Percentiles rank a stretch among this genome's conserved stretches.
These are phyloP conservation scores for Nakaseomyces delphensis DNA, from an alignment of 1,139 yeast genomes.

Conservation along the genomic window DNA sequence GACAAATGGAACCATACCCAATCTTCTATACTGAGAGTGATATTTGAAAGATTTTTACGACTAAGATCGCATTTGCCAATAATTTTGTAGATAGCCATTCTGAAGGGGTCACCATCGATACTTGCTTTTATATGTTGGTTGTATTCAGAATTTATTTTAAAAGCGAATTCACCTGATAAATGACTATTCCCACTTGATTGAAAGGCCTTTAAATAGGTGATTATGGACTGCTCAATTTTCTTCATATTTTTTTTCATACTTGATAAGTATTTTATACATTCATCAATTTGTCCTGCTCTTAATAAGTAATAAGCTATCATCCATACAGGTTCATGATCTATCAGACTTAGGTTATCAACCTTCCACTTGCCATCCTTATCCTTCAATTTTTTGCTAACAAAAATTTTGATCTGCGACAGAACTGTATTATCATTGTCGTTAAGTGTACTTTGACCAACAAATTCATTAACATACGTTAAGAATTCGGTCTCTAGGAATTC, in stretches of 20 bases:
- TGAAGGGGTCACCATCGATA: constrained; percentile 74
- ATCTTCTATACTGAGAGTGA: constrained; percentile 80
- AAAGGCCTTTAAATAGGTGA: constrained; percentile 66
- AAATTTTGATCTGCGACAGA: constrained; percentile 56
- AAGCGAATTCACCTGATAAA: constrained; percentile 59
- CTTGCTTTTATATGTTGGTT: constrained; percentile 73
- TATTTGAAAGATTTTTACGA: constrained; percentile 66
- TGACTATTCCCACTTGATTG: constrained; percentile 44
- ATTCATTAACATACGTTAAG: constrained; percentile 59
- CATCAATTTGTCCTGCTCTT: constrained; percentile 68
- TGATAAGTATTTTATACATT: constrained; percentile 66
- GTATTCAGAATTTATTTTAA: constrained; percentile 70
- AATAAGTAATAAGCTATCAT: constrained; percentile 74
- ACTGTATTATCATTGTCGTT: constrained; percentile 62
- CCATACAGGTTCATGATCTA: constrained; percentile 88
- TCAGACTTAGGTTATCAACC: constrained; percentile 44
- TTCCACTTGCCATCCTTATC: constrained; percentile 40
- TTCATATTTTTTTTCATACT: constrained; percentile 54
- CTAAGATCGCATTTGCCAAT: constrained; percentile 76
- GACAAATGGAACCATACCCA: constrained; percentile 94
- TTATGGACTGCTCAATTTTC: constrained; percentile 79
- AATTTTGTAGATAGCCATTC: constrained; percentile 82
- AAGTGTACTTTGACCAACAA: constrained; percentile 58
- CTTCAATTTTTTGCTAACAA: constrained; percentile 44
- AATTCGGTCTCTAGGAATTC: constrained; percentile 67